Evolutionary conservation across 208 protist genomes (phyloP), one percentile per base, ranked within the genome.

Genomic region (Leishmania guyanensis): DNA sequence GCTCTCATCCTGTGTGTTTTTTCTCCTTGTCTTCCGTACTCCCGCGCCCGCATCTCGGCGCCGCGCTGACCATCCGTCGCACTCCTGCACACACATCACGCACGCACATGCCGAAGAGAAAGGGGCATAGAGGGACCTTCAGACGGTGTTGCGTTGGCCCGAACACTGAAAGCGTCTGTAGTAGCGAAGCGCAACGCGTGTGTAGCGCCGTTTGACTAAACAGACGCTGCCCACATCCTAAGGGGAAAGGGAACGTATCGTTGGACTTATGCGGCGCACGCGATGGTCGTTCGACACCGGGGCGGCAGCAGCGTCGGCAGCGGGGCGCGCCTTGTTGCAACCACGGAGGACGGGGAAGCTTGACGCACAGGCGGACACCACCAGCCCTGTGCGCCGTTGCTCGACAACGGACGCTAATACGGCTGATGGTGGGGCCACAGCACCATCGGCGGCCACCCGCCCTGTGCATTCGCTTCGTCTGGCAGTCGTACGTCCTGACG

Each of bases 401-500:
- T 66, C 54, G 22, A 50, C 56, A 43, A 65, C 56, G 56, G 22
- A 56, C n/a, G 73, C 56, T 3, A n/a, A 58, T 12, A 33, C 77
- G 4, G 20, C 46, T 16, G 46, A 17, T 51, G 20, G 4, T 36
- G 43, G 69, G 33, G 26, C 69, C 9, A 46, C 46, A 46, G 46
- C 69, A 48, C 50, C 77, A n/a, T 65, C 43, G 33, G n/a, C 77
- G 12, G 9, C 26, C 66, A 20, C 62, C 2, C 81, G 65, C 10
- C 77, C 51, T 8, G 36, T n/a, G 14, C 48, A 70, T 51, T 54
- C 62, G 48, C 69, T 92, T 78, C 81, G 87, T 26, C 85, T 95
- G 26, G 70, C 87, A 1, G 90, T 96, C 10, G 91, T 96, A 48
- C 90, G 91, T 0, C 93, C 93, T 0, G 93, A 96, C 84, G 79